phyloP scores from a whole-genome alignment of 805 yeast genomes.

The Starmerella floricola region DNA sequence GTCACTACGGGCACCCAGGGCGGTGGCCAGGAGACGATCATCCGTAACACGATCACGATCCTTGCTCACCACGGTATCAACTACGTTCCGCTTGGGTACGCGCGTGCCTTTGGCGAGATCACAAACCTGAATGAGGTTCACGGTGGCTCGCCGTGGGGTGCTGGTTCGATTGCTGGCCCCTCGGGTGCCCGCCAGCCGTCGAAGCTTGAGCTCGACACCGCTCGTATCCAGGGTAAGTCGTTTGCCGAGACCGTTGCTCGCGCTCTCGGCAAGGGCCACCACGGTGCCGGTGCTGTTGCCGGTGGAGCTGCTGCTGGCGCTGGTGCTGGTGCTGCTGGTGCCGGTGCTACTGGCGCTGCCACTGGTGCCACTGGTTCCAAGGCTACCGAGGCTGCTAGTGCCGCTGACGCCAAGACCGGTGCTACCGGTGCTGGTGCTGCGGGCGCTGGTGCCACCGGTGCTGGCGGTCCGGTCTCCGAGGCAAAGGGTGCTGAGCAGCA shows the following conservation, averaged over 20 bases:
- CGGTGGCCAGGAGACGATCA: constrained; percentile 73
- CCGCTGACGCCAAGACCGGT: too few relatives aligned
- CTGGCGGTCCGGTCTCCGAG: not conserved
- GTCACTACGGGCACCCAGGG: constrained; percentile 64
- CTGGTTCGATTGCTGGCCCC: constrained; percentile 64
- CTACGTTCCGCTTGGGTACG: constrained; percentile 72
- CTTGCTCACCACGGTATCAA: constrained; percentile 72
- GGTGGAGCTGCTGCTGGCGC: constrained; percentile 7
- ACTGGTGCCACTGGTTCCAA: constrained; percentile 4
- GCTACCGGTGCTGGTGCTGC: constrained; percentile 8
- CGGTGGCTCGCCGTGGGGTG: constrained; percentile 82
- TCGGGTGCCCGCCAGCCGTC: constrained; percentile 65
- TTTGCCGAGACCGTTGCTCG: constrained; percentile 38
- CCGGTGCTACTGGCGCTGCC: constrained; percentile 8
- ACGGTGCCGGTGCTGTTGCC: constrained; percentile 10
- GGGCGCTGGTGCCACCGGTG: constrained; percentile 1
- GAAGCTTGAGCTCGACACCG: constrained; percentile 50
- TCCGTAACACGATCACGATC: constrained; percentile 48
- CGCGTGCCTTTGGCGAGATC: constrained; percentile 42
- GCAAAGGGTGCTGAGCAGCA: not conserved
- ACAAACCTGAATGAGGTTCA: constrained; percentile 51
- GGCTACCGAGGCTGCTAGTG: too few relatives aligned
- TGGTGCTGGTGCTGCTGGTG: constrained; percentile 6
- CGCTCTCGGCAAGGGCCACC: constrained; percentile 9
- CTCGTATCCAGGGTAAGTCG: constrained; percentile 52